These are phyloP conservation scores for Triadica sebifera DNA, from an alignment of 345 rosid species.

Conservation along the genomic window DNA sequence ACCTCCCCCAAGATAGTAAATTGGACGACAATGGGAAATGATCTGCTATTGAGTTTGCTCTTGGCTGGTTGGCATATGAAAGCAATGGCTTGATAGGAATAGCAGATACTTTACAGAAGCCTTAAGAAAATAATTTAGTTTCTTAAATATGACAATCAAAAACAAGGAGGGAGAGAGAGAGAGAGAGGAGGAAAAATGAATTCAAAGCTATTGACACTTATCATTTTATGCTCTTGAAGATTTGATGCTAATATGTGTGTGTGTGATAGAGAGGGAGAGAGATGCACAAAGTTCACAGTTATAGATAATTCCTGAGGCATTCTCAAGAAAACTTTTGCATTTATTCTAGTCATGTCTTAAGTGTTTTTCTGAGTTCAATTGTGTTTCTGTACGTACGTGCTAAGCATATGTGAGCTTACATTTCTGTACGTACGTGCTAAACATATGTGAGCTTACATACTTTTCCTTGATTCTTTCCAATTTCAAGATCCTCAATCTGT, in stretches of 20 bases:
- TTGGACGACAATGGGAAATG: no score
- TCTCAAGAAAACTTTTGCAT: neutral
- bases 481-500: neutral
- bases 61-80: no score
- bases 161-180: neutral
- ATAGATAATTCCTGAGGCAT: no score
- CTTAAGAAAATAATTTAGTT: neutral
- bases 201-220: neutral
- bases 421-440: no score
- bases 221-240: no score
- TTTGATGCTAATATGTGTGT: neutral
- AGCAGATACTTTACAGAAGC: neutral
- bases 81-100: no score
- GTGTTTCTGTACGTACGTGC: neutral
- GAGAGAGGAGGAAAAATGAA: neutral
- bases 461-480: neutral
- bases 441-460: no score
- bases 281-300: neutral
- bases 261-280: neutral
- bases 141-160: neutral
- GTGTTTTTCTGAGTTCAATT: neutral
- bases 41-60: no score
- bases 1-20: no score
- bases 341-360: neutral
- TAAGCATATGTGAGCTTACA: neutral